A percentile compares a stretch with the other conserved stretches of the same genome.
phyloP scores from a whole-genome alignment of 2,329 filamentous ascomycete genomes.

The Dissoconium aciculare region DNA sequence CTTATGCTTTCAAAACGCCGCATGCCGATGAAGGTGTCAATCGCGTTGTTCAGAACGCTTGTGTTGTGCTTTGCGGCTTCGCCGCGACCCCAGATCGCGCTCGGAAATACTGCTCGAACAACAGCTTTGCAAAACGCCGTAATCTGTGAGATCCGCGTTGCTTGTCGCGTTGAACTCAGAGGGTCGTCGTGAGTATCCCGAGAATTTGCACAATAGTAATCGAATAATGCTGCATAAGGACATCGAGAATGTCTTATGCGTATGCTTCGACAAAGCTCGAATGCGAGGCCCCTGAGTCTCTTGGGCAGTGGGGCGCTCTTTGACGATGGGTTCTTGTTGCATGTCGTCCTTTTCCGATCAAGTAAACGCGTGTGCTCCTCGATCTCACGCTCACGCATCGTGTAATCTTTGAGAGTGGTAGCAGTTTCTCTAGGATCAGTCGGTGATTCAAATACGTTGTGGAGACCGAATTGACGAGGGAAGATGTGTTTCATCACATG shows the following conservation, averaged over 20 bases:
- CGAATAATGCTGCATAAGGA: conserved; percentile 62
- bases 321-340: neutral
- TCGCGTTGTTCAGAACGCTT: conserved; percentile 43
- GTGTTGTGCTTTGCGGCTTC: conserved; percentile 45
- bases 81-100: conserved; percentile 55
- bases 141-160: conserved; percentile 52
- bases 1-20: conserved; percentile 69
- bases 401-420: conserved; percentile 72
- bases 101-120: conserved; percentile 56
- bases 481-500: conserved; percentile 88
- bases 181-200: neutral
- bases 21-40: conserved; percentile 65
- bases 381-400: conserved; percentile 72
- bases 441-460: conserved; percentile 75
- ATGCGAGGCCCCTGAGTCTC: conserved; percentile 48
- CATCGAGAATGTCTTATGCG: conserved; percentile 59
- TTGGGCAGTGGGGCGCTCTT: conserved; percentile 37
- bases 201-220: conserved; percentile 59
- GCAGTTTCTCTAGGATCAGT: conserved; percentile 51
- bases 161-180: conserved; percentile 44
- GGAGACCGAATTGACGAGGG: conserved; percentile 72
- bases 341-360: neutral
- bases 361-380: conserved; percentile 6
- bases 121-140: conserved; percentile 78
- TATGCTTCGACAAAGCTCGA: conserved; percentile 49